phyloP scores from a whole-genome alignment of 768 basidiomycete genomes.

The Tulasnella sp. region DNA sequence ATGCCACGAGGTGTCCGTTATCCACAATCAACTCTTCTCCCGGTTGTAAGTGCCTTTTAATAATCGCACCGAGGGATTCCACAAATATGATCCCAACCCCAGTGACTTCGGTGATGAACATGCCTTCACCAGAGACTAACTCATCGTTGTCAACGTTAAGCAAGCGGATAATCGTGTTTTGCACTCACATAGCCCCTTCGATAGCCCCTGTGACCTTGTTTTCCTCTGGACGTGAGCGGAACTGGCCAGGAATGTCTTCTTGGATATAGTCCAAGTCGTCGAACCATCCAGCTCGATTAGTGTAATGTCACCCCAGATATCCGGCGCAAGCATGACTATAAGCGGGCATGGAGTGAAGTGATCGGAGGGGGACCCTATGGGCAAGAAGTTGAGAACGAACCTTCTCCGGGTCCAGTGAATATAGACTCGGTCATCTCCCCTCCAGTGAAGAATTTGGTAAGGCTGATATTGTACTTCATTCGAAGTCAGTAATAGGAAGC shows the following conservation, averaged over 20 bases:
- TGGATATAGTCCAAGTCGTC: constrained; percentile 24
- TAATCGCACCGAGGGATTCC: constrained; percentile 26
- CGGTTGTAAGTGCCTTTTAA: constrained; percentile 23
- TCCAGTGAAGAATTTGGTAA: constrained; percentile 26
- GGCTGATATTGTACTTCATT: constrained; percentile 8
- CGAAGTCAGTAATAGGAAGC: background rate
- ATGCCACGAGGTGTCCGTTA: constrained; percentile 30
- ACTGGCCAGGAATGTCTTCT: constrained; percentile 26
- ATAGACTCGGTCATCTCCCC: constrained; percentile 20
- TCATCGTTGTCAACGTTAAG: background rate
- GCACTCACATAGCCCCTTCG: constrained; percentile 26
- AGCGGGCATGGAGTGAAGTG: background rate
- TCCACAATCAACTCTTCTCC: constrained; percentile 29
- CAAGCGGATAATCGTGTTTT: background rate
- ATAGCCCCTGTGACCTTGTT: constrained; percentile 25
- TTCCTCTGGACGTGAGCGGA: constrained; percentile 23
- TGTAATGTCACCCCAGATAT: constrained; percentile 29
- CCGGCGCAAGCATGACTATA: constrained; percentile 27
- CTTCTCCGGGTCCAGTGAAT: constrained; percentile 21
- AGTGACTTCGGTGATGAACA: constrained; percentile 24
- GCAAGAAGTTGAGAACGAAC: background rate
- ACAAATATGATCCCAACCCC: constrained; percentile 27
- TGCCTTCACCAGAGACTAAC: constrained; percentile 28
- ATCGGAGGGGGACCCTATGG: background rate
- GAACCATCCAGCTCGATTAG: constrained; percentile 25